Conservation (phyloP, 2,329 filamentous ascomycete genomes). For the Lasiodiplodia gonubiensis region DNA sequence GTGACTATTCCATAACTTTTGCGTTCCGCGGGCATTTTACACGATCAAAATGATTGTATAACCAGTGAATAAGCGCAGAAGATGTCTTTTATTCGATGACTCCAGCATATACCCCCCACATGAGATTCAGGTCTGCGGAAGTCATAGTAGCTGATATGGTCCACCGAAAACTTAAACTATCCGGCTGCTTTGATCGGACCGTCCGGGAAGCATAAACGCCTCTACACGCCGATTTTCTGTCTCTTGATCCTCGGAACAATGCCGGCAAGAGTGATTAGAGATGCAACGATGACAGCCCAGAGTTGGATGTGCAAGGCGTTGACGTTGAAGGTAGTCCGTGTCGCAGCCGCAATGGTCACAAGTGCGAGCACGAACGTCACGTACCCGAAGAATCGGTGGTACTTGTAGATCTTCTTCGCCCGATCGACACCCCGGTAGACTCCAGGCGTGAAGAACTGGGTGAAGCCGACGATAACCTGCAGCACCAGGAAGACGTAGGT, state of each 20-base stretch:
- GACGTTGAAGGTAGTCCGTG: conserved; percentile 75
- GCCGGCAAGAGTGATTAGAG: conserved; percentile 71
- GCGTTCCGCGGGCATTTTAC: neutral
- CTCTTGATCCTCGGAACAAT: conserved; percentile 79
- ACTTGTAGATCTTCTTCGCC: conserved; percentile 87
- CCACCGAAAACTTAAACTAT: neutral
- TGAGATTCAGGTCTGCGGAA: neutral
- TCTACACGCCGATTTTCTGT: conserved; percentile 73
- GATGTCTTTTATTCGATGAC: neutral
- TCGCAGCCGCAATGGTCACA: conserved; percentile 75
- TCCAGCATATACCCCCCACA: too few species aligned
- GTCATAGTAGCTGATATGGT: neutral
- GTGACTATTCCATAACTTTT: neutral
- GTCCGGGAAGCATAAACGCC: neutral
- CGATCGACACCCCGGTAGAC: conserved; percentile 80
- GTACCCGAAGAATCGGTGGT: conserved; percentile 82
- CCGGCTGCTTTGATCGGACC: neutral
- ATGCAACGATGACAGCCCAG: conserved; percentile 74
- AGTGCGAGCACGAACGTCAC: conserved; percentile 71
- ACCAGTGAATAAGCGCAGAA: too few species aligned
- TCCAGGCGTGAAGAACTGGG: conserved; percentile 76
- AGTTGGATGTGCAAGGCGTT: conserved; percentile 72
- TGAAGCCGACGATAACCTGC: conserved; percentile 80
- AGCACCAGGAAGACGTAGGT: conserved; percentile 72
- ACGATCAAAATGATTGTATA: neutral